Base-by-base conservation (phyloP, 805 yeast species). In the Saturnispora kantuleensis region DNA sequence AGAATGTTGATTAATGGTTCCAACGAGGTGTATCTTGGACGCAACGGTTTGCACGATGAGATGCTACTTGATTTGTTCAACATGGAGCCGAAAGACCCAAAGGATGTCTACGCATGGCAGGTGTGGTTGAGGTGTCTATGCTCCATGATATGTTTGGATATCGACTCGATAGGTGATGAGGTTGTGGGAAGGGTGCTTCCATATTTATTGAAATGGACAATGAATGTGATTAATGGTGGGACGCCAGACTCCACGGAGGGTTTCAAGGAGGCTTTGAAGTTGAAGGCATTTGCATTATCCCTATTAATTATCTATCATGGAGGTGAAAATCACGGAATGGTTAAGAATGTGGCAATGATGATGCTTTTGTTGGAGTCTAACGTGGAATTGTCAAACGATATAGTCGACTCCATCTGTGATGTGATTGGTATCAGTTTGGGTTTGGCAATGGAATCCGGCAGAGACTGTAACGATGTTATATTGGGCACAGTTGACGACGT, bases 321-420 rank as follows among this genome's bases (percentile, higher is more conserved):
- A 4, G 63, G 76, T 2, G 71, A 76, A 13, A 67, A 71, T 37
- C 71, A 66, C 53, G 77, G 78, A 0, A 50, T 76, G 17, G 77
- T 73, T 45, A 73, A 71, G 3, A 63, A 60, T 44, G 58, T 70
- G 28, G 60, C 59, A 32, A 63, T 70, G 61, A 60, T 74, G 39
- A 49, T 73, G 47, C 74, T 73, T 36, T 50, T 69, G 7, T 66
- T 71, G 3, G 76, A 73, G 47, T 63, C 61, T 5, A 53, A 50
- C 15, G 10, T 36, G 31, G 51, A 51, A 51, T 16, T 47, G 55
- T 44, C 63, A 17, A 59, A 69, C 15, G 74, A 74, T 6, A 66
- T 68, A 35, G 61, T 72, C 15, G 65, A 71, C 7, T 56, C 69
- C 7, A 64, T 70, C n/a, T 66, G 70, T 4, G 55, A 73, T 47